Evolutionary conservation across 2,329 filamentous ascomycete genomes (phyloP).

Genomic region (Pseudocercospora fuligena): DNA sequence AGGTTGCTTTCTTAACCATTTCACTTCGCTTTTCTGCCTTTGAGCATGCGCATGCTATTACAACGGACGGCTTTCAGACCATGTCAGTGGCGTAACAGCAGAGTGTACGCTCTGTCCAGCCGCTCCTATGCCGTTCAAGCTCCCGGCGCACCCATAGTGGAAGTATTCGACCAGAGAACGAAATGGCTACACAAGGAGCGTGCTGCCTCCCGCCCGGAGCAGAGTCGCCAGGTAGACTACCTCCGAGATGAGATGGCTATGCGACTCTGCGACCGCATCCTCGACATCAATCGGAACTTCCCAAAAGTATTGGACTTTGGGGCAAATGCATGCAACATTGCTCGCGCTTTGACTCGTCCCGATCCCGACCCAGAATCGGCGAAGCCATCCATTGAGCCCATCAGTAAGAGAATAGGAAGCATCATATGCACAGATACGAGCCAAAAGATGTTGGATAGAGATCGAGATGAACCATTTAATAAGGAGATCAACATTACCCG

Average conservation of each 20-base stretch:
- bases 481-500: slow-evolving; percentile 72
- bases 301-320: slow-evolving; percentile 86
- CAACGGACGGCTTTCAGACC: slow-evolving; percentile 9
- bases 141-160: slow-evolving; percentile 75
- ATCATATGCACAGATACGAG: slow-evolving; percentile 85
- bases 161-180: slow-evolving; percentile 86
- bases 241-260: slow-evolving; percentile 89
- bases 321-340: slow-evolving; percentile 94
- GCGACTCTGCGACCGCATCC: slow-evolving; percentile 80
- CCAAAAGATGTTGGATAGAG: slow-evolving; percentile 75
- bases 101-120: not conserved
- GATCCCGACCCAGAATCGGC: slow-evolving; percentile 69
- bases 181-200: slow-evolving; percentile 94
- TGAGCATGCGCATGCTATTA: slow-evolving; percentile 31
- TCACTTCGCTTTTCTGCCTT: not conserved
- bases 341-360: slow-evolving; percentile 70
- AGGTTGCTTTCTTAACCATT: not conserved
- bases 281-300: slow-evolving; percentile 92
- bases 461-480: slow-evolving; percentile 76
- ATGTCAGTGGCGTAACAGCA: slow-evolving; percentile 8
- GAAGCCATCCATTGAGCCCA: slow-evolving; percentile 65
- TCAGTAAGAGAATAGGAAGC: slow-evolving; percentile 72
- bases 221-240: slow-evolving; percentile 84
- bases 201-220: slow-evolving; percentile 70
- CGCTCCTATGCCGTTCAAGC: slow-evolving; percentile 74